phyloP scores from a whole-genome alignment of 2,329 filamentous ascomycete species.

The Didymella pinodella region DNA sequence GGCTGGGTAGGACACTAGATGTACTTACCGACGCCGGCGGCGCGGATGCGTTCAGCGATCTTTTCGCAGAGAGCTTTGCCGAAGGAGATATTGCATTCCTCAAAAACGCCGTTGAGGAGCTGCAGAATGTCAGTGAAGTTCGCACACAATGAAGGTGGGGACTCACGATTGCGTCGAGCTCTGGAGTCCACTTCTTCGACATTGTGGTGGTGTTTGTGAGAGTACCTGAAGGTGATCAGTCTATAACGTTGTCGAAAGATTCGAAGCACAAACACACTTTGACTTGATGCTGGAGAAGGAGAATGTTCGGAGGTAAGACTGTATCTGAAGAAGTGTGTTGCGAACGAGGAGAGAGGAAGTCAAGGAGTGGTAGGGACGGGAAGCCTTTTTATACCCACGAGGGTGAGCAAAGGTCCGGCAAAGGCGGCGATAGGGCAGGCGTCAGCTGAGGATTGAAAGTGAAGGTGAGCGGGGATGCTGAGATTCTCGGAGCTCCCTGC shows the following conservation, averaged over 20 bases:
- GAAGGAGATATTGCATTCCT: constrained; percentile 23
- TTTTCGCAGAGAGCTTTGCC: constrained; percentile 23
- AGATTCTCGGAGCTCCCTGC: background rate
- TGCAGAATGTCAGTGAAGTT: background rate
- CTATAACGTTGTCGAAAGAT: background rate
- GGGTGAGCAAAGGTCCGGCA: background rate
- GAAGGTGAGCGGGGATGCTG: constrained; percentile 7
- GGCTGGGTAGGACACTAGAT: background rate
- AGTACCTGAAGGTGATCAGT: background rate
- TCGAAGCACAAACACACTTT: background rate
- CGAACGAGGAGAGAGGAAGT: background rate
- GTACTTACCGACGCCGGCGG: constrained; percentile 19
- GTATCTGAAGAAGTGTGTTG: background rate
- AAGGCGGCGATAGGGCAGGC: background rate
- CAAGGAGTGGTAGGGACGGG: background rate
- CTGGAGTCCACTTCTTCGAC: constrained; percentile 16
- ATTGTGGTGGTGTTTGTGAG: background rate
- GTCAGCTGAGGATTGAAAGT: background rate
- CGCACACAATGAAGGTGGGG: background rate
- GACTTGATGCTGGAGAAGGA: background rate
- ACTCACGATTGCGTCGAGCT: constrained; percentile 18
- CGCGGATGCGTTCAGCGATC: constrained; percentile 21
- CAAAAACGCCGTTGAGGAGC: constrained; percentile 17
- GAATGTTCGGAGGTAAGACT: background rate
- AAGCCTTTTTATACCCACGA: background rate